A percentile compares a stretch with the other conserved stretches of the same genome.
phyloP scores from a whole-genome alignment of 495 filamentous ascomycete species.

The Aspergillus saccharolyticus region DNA sequence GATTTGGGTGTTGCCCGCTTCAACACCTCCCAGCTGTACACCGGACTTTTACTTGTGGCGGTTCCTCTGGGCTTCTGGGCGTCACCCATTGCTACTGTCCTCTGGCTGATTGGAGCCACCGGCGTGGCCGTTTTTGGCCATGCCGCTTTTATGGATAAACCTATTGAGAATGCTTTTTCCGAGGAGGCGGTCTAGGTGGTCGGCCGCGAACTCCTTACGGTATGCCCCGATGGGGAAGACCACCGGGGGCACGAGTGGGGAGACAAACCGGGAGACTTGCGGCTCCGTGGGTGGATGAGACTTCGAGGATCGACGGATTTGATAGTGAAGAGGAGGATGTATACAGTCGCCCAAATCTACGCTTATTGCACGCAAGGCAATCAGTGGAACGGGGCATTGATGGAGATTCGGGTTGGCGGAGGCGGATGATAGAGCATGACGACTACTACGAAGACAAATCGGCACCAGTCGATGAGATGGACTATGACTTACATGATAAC shows the following conservation, averaged over 20 bases:
- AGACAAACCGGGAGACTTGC: conserved; percentile 55
- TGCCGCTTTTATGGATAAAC: conserved; percentile 94
- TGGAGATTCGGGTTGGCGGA: conserved; percentile 32
- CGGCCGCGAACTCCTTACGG: conserved; percentile 97
- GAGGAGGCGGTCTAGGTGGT: conserved; percentile 99
- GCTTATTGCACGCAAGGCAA: conserved; percentile 23
- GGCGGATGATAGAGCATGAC: conserved; percentile 45
- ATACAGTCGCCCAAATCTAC: conserved; percentile 43
- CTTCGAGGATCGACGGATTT: conserved; percentile 62
- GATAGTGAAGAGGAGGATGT: conserved; percentile 62
- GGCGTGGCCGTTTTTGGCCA: conserved; percentile 91
- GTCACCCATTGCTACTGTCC: conserved; percentile 70
- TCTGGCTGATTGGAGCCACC: conserved; percentile 94
- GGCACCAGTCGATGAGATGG: conserved; percentile 49
- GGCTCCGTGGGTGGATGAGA: conserved; percentile 49
- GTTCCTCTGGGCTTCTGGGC: conserved; percentile 80
- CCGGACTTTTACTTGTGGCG: conserved; percentile 70
- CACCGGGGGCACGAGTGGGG: conserved; percentile 74
- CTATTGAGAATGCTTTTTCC: conserved; percentile 99
- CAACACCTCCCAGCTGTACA: conserved; percentile 94
- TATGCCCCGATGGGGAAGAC: conserved; percentile 98
- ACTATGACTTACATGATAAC: conserved; percentile 52
- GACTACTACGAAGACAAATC: conserved; percentile 35
- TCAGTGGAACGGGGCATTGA: conserved; percentile 17
- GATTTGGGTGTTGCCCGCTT: conserved; percentile 75